These are phyloP conservation scores for Apophysomyces elegans DNA, from an alignment of 371 early-diverging fungal species.

Conservation along the genomic window DNA sequence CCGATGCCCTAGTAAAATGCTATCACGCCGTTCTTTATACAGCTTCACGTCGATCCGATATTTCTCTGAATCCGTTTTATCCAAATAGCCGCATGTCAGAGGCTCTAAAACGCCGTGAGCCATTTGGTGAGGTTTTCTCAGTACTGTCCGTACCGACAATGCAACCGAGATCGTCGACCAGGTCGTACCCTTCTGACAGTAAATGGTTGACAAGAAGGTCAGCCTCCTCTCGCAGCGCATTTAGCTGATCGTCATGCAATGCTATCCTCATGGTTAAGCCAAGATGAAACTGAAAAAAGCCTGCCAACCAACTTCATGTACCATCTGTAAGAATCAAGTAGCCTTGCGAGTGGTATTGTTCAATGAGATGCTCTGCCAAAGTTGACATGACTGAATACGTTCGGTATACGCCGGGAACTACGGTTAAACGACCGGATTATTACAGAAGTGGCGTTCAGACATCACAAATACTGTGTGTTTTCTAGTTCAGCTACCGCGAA, in stretches of 20 bases:
- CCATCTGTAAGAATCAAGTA: constrained; percentile 16
- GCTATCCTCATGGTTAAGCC: constrained; percentile 19
- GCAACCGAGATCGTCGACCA: constrained; percentile 53
- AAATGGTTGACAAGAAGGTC: constrained; percentile 54
- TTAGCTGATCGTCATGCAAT: constrained; percentile 30
- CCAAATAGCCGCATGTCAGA: constrained; percentile 52
- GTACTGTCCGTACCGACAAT: constrained; percentile 40
- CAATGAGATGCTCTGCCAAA: constrained; percentile 16
- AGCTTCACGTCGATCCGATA: constrained; percentile 27
- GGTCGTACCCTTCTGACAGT: constrained; percentile 48
- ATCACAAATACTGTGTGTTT: too few species aligned
- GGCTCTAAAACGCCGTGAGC: constrained; percentile 37
- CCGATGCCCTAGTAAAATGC: constrained; percentile 19
- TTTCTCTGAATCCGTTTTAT: constrained; percentile 20
- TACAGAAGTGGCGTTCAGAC: too few species aligned
- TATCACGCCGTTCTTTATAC: constrained; percentile 37
- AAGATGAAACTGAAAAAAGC: neutral
- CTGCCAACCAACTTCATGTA: neutral
- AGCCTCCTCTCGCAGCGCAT: constrained; percentile 48
- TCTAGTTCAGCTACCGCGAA: too few species aligned
- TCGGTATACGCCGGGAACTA: neutral
- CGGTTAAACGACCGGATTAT: too few species aligned
- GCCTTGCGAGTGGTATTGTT: constrained; percentile 40
- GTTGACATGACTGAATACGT: neutral
- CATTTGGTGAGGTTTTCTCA: neutral